A percentile compares a stretch with the other conserved stretches of the same genome.
Conservation (phyloP, 2,329 filamentous ascomycete genomes). For the Alternaria sp. region DNA sequence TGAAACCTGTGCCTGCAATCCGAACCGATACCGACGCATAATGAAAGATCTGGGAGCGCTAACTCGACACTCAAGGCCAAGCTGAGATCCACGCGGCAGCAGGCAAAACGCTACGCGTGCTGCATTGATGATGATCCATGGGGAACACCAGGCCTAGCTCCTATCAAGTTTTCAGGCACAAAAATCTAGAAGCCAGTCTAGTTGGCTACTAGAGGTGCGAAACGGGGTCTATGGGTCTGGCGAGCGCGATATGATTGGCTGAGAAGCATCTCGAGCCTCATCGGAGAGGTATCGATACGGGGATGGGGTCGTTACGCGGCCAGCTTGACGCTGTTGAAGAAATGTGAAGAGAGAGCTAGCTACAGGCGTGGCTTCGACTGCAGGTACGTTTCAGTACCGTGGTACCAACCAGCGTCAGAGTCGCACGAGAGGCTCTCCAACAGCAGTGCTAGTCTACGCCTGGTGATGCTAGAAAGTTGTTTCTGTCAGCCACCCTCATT, state of each 20-base stretch:
- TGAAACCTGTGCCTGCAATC: conserved; percentile 29
- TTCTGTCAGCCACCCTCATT: conserved; percentile 11
- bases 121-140: conserved; percentile 22
- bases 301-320: conserved; percentile 46
- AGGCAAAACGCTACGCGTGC: conserved; percentile 33
- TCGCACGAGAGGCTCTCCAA: conserved; percentile 8
- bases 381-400: conserved; percentile 35
- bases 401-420: conserved; percentile 12
- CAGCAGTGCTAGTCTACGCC: background rate
- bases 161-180: conserved; percentile 20
- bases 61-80: conserved; percentile 27
- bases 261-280: conserved; percentile 17
- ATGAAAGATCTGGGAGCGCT: conserved; percentile 32
- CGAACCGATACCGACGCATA: conserved; percentile 29
- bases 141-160: conserved; percentile 16
- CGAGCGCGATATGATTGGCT: conserved; percentile 34
- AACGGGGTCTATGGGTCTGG: conserved; percentile 22
- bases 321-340: conserved; percentile 40
- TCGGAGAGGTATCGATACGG: conserved; percentile 30
- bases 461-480: conserved; percentile 1
- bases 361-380: conserved; percentile 26
- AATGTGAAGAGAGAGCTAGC: conserved; percentile 41
- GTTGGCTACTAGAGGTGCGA: conserved; percentile 25
- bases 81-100: conserved; percentile 28
- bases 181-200: conserved; percentile 17